These are phyloP conservation scores for Kandelia obovata DNA, from an alignment of 345 rosid genomes.

Conservation along the genomic window DNA sequence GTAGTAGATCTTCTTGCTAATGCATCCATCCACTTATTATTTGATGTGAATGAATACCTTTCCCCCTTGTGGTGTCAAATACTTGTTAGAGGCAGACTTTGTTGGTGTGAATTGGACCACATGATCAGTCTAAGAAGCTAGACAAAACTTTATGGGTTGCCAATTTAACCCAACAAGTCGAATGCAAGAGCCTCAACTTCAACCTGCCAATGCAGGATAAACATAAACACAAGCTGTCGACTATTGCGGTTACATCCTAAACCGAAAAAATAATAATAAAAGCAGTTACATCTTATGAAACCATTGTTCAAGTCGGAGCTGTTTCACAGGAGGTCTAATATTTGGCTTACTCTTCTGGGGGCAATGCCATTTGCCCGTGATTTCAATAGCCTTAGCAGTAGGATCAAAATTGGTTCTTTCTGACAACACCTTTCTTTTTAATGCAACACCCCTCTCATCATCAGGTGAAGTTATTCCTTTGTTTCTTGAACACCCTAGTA, in stretches of 20 bases:
- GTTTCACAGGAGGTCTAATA: conserved; percentile 71
- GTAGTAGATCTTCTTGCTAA: too few relatives aligned
- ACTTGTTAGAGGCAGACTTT: too few relatives aligned
- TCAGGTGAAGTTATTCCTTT: conserved; percentile 13
- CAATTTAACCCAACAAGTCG: too few relatives aligned
- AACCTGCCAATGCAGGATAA: too few relatives aligned
- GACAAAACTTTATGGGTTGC: too few relatives aligned
- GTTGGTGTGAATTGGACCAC: too few relatives aligned
- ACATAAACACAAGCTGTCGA: too few relatives aligned
- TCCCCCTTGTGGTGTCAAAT: too few relatives aligned
- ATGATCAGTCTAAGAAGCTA: too few relatives aligned
- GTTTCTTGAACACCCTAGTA: conserved; percentile 26
- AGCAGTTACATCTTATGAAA: conserved; percentile 36
- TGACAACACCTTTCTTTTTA: conserved; percentile 40
- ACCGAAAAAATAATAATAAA: neutral
- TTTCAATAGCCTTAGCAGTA: conserved; percentile 21
- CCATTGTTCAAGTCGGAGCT: conserved; percentile 82
- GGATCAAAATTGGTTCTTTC: conserved; percentile 51
- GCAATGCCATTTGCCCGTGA: conserved; percentile 69
- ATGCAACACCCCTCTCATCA: conserved; percentile 8
- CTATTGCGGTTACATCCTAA: neutral
- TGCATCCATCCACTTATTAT: too few relatives aligned
- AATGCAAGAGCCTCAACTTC: too few relatives aligned
- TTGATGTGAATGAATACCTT: too few relatives aligned
- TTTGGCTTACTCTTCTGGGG: conserved; percentile 69